Percentiles rank a stretch among this genome's conserved stretches.
These are phyloP conservation scores for Alternaria sp. DNA, from an alignment of 2,329 filamentous ascomycete species.

Conservation along the genomic window DNA sequence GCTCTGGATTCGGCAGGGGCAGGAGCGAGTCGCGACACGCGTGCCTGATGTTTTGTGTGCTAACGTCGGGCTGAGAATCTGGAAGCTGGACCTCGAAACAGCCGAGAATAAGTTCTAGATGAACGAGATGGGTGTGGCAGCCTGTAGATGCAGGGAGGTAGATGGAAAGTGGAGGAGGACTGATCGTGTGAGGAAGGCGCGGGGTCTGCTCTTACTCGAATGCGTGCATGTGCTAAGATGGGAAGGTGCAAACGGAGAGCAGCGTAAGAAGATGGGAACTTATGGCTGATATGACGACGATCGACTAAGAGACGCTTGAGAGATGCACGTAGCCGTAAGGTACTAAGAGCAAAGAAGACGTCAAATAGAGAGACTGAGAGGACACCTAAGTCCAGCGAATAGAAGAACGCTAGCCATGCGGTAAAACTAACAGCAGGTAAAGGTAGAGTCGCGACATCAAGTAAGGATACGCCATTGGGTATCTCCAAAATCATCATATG, in stretches of 20 bases:
- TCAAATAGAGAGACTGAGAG: background rate
- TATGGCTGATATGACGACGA: background rate
- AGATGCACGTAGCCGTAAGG: background rate
- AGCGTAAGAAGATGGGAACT: background rate
- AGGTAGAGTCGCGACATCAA: background rate
- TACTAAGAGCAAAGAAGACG: background rate
- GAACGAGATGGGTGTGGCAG: background rate
- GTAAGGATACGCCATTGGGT: background rate
- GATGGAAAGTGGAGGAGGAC: background rate
- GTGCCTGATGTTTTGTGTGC: background rate
- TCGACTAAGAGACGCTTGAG: background rate
- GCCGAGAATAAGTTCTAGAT: background rate
- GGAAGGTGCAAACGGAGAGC: background rate
- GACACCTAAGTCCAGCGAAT: background rate
- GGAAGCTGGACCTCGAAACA: background rate
- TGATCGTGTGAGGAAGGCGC: background rate
- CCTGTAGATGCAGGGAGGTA: background rate
- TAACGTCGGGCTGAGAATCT: background rate
- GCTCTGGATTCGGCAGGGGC: background rate
- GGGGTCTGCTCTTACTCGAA: background rate
- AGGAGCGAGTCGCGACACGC: background rate
- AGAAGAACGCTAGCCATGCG: background rate
- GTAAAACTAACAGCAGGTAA: background rate
- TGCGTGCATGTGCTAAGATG: background rate
- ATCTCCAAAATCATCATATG: background rate